These are phyloP conservation scores for Fomitopsis pinicola DNA, from an alignment of 1,284 basidiomycete genomes.

Conservation along the genomic window DNA sequence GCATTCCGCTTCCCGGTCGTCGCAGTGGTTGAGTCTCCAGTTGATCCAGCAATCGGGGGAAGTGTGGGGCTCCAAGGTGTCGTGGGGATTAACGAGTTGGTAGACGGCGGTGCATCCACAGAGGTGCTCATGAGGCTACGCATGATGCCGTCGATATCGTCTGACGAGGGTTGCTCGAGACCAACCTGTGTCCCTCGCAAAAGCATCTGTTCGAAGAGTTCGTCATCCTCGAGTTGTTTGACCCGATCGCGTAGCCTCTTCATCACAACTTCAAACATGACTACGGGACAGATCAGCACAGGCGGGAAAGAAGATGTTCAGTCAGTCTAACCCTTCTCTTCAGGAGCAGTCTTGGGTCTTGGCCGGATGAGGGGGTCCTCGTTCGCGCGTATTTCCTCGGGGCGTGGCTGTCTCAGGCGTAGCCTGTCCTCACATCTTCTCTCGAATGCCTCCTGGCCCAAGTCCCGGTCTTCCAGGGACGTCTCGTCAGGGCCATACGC, in stretches of 20 bases:
- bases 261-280: conserved; percentile 46
- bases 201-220: conserved; percentile 58
- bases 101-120: not conserved
- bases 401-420: conserved; percentile 35
- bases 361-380: conserved; percentile 24
- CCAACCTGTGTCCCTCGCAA: conserved; percentile 50
- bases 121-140: conserved; percentile 45
- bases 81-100: not conserved
- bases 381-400: conserved; percentile 42
- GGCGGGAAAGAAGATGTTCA: not conserved
- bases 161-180: conserved; percentile 46
- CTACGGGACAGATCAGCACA: conserved; percentile 10
- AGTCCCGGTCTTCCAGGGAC: conserved; percentile 47
- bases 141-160: conserved; percentile 61
- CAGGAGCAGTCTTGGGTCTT: conserved; percentile 19
- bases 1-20: conserved; percentile 2
- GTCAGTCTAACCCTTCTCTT: conserved; percentile 40
- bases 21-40: conserved; percentile 3
- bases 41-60: not conserved
- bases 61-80: conserved; percentile 4
- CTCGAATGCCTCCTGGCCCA: conserved; percentile 47
- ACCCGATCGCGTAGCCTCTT: conserved; percentile 47
- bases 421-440: conserved; percentile 46
- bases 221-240: conserved; percentile 58
- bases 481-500: conserved; percentile 61